phyloP scores from a whole-genome alignment of 108 stramenopile genomes.

The Poteriospumella lacustris region DNA sequence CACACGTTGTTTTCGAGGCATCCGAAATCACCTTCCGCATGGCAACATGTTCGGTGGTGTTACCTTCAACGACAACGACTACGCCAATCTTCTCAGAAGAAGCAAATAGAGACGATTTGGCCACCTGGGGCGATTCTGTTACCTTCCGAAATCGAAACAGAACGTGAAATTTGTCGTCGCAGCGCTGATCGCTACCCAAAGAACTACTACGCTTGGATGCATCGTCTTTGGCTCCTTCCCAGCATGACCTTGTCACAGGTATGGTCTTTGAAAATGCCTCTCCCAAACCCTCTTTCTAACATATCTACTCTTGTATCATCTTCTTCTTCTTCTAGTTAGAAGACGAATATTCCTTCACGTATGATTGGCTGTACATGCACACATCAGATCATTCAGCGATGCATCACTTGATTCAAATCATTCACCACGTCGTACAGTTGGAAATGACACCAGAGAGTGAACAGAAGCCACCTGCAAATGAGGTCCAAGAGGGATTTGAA shows the following conservation, averaged over 20 bases:
- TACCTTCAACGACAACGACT: background rate
- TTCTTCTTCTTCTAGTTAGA: constrained; percentile 1
- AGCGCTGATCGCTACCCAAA: background rate
- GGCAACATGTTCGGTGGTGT: background rate
- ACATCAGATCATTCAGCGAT: background rate
- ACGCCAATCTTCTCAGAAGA: no score
- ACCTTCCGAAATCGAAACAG: constrained; percentile 8
- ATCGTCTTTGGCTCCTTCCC: constrained; percentile 1
- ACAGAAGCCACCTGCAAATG: no score
- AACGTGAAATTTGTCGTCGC: background rate
- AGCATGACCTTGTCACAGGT: background rate
- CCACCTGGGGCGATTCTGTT: background rate
- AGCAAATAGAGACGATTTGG: background rate
- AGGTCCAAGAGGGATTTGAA: no score
- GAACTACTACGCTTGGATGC: constrained; percentile 6
- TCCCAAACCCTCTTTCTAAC: background rate
- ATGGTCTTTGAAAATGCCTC: background rate
- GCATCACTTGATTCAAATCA: background rate
- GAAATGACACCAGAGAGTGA: no score
- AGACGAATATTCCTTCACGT: background rate
- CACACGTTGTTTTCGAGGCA: background rate
- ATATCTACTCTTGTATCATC: background rate
- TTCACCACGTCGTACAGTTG: background rate
- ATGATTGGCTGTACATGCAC: background rate
- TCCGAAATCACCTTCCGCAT: constrained; percentile 2